phyloP scores from a whole-genome alignment of 495 filamentous ascomycete species.

The Chaetomium fimeti region DNA sequence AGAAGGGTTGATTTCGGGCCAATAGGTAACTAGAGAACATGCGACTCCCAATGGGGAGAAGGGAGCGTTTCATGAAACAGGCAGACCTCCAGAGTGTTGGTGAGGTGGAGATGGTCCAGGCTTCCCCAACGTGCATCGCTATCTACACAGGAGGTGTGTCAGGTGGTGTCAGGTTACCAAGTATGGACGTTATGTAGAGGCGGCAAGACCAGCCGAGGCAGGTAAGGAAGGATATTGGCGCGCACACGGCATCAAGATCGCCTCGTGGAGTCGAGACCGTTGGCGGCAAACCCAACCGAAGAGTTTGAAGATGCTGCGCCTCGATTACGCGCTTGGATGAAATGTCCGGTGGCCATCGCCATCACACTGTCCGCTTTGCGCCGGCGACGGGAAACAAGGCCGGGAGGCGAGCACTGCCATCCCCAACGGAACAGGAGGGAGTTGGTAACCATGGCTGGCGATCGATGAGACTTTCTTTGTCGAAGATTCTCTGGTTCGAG shows the following conservation, averaged over 20 bases:
- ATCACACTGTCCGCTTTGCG: not conserved
- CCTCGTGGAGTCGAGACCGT: conserved; percentile 3
- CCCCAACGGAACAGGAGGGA: not conserved
- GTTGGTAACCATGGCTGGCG: no score
- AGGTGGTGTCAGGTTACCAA: no score
- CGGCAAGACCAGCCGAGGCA: conserved; percentile 15
- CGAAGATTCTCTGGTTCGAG: not conserved
- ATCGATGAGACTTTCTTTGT: conserved; percentile 12
- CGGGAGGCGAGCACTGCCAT: not conserved
- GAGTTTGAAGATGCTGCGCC: conserved; percentile 14
- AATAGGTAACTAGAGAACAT: conserved; percentile 7
- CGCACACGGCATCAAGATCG: conserved; percentile 2
- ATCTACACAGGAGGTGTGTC: no score
- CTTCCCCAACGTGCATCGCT: no score
- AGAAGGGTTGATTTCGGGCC: conserved; percentile 3
- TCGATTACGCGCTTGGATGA: conserved; percentile 10
- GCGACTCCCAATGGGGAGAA: not conserved
- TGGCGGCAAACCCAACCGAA: conserved; percentile 11
- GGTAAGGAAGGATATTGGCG: not conserved
- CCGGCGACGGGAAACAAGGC: not conserved
- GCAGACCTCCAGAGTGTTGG: not conserved
- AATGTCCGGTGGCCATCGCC: not conserved
- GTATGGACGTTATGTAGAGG: no score
- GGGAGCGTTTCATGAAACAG: conserved; percentile 25
- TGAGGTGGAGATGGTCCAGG: not conserved